phyloP scores from a whole-genome alignment of 192 early-diverging fungal genomes.

The Coemansia sp. region DNA sequence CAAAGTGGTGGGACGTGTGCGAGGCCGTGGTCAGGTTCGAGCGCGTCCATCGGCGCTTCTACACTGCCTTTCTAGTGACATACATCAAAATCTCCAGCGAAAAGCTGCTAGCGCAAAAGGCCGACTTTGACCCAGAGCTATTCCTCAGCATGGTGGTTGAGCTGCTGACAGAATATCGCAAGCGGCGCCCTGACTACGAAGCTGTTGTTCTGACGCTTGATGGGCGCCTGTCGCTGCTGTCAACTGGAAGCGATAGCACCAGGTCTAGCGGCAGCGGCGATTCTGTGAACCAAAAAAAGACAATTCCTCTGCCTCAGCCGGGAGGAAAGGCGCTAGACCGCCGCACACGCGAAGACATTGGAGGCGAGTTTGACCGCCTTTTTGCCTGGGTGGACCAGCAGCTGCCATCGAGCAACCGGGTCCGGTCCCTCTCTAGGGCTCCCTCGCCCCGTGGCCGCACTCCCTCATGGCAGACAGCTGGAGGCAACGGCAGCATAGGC shows the following conservation, averaged over 20 bases:
- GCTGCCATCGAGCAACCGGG: constrained; percentile 32
- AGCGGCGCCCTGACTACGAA: constrained; percentile 54
- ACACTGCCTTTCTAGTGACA: constrained; percentile 34
- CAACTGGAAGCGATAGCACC: background rate
- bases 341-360: constrained; percentile 54
- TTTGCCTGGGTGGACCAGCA: constrained; percentile 55
- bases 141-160: constrained; percentile 45
- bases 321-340: constrained; percentile 22
- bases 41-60: constrained; percentile 28
- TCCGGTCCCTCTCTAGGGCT: constrained; percentile 31
- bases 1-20: constrained; percentile 51
- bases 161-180: constrained; percentile 54
- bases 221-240: constrained; percentile 16
- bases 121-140: constrained; percentile 51
- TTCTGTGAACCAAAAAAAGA: constrained; percentile 4
- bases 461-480: constrained; percentile 33
- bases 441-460: constrained; percentile 46
- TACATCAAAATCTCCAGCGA: constrained; percentile 48
- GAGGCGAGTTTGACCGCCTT: constrained; percentile 55
- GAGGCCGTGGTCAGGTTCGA: constrained; percentile 42
- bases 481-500: background rate
- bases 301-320: constrained; percentile 1
- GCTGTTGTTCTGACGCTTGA: constrained; percentile 43
- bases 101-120: constrained; percentile 43
- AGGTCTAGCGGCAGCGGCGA: constrained; percentile 1